phyloP scores from a whole-genome alignment of 192 early-diverging fungal species.

The Glomus cerebriforme region DNA sequence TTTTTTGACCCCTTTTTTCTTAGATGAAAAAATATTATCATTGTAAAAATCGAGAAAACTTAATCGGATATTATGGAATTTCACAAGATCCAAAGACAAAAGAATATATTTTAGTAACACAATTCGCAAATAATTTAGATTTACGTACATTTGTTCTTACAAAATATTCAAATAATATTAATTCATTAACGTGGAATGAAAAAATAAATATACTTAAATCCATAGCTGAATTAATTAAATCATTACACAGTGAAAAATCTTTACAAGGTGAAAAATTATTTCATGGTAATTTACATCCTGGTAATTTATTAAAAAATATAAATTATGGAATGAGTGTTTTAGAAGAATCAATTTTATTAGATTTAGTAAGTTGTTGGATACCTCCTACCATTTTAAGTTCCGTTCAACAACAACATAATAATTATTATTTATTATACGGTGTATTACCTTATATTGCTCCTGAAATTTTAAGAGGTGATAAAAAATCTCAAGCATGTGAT shows the following conservation, averaged over 20 bases:
- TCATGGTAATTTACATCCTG: constrained; percentile 14
- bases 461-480: constrained; percentile 28
- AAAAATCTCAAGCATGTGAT: constrained; percentile 11
- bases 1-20: neutral
- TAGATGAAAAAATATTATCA: neutral
- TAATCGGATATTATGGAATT: neutral
- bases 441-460: constrained; percentile 40
- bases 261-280: neutral
- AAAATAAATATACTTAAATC: neutral
- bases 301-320: neutral
- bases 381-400: neutral
- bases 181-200: constrained; percentile 9
- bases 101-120: constrained; percentile 6
- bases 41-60: neutral
- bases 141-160: neutral
- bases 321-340: neutral
- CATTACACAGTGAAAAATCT: neutral
- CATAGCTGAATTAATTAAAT: neutral
- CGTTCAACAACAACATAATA: neutral
- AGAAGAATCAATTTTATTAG: neutral
- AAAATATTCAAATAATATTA: neutral
- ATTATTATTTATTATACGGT: constrained; percentile 26
- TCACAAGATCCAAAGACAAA: neutral
- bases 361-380: neutral
- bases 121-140: neutral